Evolutionary conservation across 176 grass and related monocot genomes (phyloP).

Genomic region (Carex myosuroides): DNA sequence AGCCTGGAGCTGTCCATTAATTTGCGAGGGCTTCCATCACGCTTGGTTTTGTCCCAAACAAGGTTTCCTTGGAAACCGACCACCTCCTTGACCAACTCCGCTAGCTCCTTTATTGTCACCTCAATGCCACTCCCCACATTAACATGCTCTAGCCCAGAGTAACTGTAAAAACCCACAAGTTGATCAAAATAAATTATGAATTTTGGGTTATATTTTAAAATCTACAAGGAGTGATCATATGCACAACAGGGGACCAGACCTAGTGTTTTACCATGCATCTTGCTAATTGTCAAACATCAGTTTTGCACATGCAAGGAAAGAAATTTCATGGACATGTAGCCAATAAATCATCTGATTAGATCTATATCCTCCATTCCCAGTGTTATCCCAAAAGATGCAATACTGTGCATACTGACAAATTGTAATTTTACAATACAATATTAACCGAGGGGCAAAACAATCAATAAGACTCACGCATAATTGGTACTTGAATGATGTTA

Average conservation of each 20-base stretch:
- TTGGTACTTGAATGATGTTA: not conserved
- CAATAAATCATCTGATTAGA: not conserved
- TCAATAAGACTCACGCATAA: not conserved
- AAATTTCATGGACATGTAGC: not conserved
- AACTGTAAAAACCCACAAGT: conserved; percentile 10
- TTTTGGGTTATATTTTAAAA: not conserved
- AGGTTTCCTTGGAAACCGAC: conserved; percentile 43
- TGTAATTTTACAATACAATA: too few species aligned
- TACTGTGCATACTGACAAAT: not conserved
- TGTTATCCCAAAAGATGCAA: not conserved
- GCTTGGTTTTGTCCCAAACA: conserved; percentile 42
- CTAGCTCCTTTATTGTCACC: conserved; percentile 42
- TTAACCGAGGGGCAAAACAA: not conserved
- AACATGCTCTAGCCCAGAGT: conserved; percentile 33
- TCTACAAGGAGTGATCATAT: not conserved
- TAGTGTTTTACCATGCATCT: not conserved
- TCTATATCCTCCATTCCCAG: not conserved
- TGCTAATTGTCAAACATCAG: not conserved
- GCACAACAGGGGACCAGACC: not conserved
- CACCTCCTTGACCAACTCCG: conserved; percentile 55
- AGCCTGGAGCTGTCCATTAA: conserved; percentile 60
- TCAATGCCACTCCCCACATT: conserved; percentile 35
- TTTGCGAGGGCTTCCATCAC: conserved; percentile 42
- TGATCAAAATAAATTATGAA: not conserved
- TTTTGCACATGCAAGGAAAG: not conserved